These are phyloP conservation scores for Xylaria intraflava DNA, from an alignment of 495 filamentous ascomycete genomes.

Conservation along the genomic window DNA sequence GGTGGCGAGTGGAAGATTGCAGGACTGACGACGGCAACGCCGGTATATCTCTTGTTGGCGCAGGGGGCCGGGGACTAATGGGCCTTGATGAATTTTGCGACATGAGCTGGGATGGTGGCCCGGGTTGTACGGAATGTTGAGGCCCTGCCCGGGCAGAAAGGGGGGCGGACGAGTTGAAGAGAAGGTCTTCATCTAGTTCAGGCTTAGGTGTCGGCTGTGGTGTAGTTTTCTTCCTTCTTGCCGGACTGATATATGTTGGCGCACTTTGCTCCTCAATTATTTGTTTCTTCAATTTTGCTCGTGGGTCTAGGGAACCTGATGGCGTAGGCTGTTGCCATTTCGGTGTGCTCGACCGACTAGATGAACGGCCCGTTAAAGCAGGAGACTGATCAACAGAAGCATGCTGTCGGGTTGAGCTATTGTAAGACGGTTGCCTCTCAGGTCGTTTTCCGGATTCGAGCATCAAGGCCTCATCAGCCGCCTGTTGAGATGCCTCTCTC, in stretches of 20 bases:
- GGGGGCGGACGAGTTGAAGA: constrained; percentile 39
- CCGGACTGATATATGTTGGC: constrained; percentile 85
- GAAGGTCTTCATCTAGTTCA: constrained; percentile 51
- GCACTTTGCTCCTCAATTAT: constrained; percentile 73
- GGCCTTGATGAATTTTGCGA: constrained; percentile 10
- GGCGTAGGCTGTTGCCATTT: constrained; percentile 43
- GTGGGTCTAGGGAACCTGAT: constrained; percentile 43
- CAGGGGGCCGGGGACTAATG: constrained; percentile 25
- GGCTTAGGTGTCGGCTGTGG: constrained; percentile 36
- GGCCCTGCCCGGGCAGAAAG: constrained; percentile 14
- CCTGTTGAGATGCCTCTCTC: constrained; percentile 15
- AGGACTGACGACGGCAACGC: constrained; percentile 59
- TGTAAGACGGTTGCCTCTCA: constrained; percentile 34
- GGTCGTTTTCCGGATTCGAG: constrained; percentile 62
- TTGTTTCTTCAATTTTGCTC: constrained; percentile 58
- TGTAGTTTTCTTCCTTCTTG: constrained; percentile 64
- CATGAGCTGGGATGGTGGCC: constrained; percentile 4
- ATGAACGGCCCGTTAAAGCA: constrained; percentile 29
- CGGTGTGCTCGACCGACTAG: constrained; percentile 21
- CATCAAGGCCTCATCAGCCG: constrained; percentile 87
- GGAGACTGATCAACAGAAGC: constrained; percentile 42
- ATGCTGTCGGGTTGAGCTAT: constrained; percentile 14
- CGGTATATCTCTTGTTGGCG: constrained; percentile 49
- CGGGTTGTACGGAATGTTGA: constrained; percentile 15
- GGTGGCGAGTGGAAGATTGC: constrained; percentile 63